A percentile compares a stretch with the other conserved stretches of the same genome.
These are phyloP conservation scores for Rhodotorula sp. DNA, from an alignment of 1,284 basidiomycete species.

Conservation along the genomic window DNA sequence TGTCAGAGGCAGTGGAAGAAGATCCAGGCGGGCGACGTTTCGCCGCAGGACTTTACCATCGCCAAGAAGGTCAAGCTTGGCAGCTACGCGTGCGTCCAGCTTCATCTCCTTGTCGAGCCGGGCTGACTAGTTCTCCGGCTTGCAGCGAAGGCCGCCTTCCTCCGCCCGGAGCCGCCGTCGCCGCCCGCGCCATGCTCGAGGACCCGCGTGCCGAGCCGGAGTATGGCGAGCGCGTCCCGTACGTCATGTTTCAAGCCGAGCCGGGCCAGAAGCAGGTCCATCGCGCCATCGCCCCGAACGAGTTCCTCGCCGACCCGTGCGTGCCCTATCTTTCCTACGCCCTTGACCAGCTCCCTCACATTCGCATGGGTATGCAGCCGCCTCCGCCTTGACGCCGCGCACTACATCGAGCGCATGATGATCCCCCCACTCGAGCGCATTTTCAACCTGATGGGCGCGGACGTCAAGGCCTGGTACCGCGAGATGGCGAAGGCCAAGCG, in stretches of 20 bases:
- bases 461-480: conserved; percentile 84
- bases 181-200: conserved; percentile 69
- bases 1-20: conserved; percentile 83
- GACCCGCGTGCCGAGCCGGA: conserved; percentile 84
- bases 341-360: neutral
- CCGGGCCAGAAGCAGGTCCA: conserved; percentile 74
- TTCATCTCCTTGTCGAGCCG: neutral
- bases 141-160: conserved; percentile 74
- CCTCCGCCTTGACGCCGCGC: conserved; percentile 74
- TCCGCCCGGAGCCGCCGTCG: conserved; percentile 86
- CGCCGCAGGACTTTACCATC: conserved; percentile 88
- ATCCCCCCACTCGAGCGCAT: conserved; percentile 88
- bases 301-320: conserved; percentile 71
- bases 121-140: neutral
- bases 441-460: conserved; percentile 87
- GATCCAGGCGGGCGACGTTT: conserved; percentile 75
- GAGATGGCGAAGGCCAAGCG: conserved; percentile 70
- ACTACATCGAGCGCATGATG: conserved; percentile 85
- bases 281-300: conserved; percentile 75
- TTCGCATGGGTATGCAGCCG: conserved; percentile 53
- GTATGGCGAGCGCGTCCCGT: conserved; percentile 90
- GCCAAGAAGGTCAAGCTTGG: conserved; percentile 92
- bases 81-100: conserved; percentile 72
- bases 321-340: conserved; percentile 42
- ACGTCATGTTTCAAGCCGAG: conserved; percentile 75